Evolutionary conservation across 1,139 yeast species (phyloP).

Genomic region (Sugiyamaella neomexicana): DNA sequence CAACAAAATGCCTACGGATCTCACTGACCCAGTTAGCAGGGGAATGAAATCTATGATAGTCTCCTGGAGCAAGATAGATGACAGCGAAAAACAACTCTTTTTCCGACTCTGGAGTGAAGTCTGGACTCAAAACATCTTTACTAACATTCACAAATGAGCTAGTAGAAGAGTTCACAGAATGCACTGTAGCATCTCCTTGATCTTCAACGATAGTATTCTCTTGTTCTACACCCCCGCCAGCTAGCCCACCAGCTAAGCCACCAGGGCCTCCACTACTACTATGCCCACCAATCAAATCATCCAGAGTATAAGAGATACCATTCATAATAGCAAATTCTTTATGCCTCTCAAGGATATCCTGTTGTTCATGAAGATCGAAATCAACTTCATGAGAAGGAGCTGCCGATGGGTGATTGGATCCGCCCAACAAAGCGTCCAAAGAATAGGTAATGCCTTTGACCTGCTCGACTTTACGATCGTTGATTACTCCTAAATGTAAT

Average conservation of each 20-base stretch:
- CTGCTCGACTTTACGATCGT: slow-evolving; percentile 80
- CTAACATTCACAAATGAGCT: slow-evolving; percentile 29
- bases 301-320: slow-evolving; percentile 71
- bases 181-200: slow-evolving; percentile 41
- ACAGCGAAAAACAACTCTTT: slow-evolving; percentile 84
- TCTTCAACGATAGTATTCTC: slow-evolving; percentile 26
- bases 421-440: slow-evolving; percentile 82
- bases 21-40: slow-evolving; percentile 97
- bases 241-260: too few relatives aligned
- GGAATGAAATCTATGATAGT: slow-evolving; percentile 95
- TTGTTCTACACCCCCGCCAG: slow-evolving; percentile 43
- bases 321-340: slow-evolving; percentile 76
- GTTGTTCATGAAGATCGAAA: slow-evolving; percentile 40
- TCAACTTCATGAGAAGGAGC: slow-evolving; percentile 62
- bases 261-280: slow-evolving; percentile 35
- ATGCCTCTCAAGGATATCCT: slow-evolving; percentile 55
- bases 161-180: slow-evolving; percentile 29
- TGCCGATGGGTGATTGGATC: slow-evolving; percentile 46
- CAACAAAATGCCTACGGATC: slow-evolving; percentile 90
- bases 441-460: slow-evolving; percentile 96
- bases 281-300: slow-evolving; percentile 63
- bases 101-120: slow-evolving; percentile 36
- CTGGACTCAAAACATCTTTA: slow-evolving; percentile 33
- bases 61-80: slow-evolving; percentile 96
- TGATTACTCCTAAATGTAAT: slow-evolving; percentile 77